Conservation (phyloP, 2,329 filamentous ascomycete genomes). For the Pyrenophora tritici-repentis region DNA sequence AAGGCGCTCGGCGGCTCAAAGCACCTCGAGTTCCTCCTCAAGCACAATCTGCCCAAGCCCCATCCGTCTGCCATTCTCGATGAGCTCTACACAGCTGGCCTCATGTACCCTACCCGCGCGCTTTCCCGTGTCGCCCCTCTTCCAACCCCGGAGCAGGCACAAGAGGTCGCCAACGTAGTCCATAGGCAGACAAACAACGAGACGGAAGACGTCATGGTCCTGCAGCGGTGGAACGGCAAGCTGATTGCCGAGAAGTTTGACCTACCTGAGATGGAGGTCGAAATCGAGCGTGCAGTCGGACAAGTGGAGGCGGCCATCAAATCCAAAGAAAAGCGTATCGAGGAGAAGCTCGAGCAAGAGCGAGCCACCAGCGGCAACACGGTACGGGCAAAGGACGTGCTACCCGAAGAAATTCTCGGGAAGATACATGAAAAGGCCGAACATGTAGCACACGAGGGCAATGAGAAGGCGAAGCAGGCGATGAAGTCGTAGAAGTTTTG, state of each 20-base stretch:
- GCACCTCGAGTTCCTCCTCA: constrained; percentile 80
- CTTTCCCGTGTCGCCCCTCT: constrained; percentile 46
- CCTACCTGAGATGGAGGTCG: constrained; percentile 58
- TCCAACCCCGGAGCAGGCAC: constrained; percentile 46
- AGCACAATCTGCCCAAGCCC: constrained; percentile 71
- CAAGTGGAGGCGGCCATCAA: constrained; percentile 55
- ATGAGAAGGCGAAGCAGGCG: constrained; percentile 12
- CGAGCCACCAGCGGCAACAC: constrained; percentile 32
- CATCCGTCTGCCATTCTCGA: constrained; percentile 73
- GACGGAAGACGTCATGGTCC: constrained; percentile 54
- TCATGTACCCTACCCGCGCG: constrained; percentile 51
- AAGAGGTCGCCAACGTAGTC: constrained; percentile 46
- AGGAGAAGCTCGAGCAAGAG: constrained; percentile 47
- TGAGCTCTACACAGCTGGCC: constrained; percentile 67
- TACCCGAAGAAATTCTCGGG: constrained; percentile 36
- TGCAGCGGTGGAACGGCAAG: constrained; percentile 57
- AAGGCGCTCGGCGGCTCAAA: constrained; percentile 78
- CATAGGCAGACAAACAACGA: constrained; percentile 49
- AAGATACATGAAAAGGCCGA: constrained; percentile 34
- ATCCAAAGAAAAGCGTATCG: constrained; percentile 41
- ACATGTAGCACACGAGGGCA: constrained; percentile 23
- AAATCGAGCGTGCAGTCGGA: constrained; percentile 59
- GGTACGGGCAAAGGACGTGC: constrained; percentile 34
- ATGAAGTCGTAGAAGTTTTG: constrained; percentile 8
- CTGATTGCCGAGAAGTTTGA: constrained; percentile 56